These are phyloP conservation scores for Fusarium sp. DNA, from an alignment of 2,329 filamentous ascomycete species.

Conservation along the genomic window DNA sequence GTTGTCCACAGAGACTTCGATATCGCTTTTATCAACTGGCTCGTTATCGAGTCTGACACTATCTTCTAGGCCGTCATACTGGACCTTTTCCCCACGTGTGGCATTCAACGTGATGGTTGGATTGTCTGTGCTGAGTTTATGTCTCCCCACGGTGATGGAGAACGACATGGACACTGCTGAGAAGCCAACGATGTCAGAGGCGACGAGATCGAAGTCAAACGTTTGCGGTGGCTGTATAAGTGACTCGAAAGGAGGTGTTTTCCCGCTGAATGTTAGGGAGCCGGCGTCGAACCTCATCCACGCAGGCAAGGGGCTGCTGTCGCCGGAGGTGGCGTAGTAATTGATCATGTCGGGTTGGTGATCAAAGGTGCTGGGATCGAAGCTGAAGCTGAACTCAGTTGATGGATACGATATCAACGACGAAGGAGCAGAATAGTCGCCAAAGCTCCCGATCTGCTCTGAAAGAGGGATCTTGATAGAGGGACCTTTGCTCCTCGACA, in stretches of 20 bases:
- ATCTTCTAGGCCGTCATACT: constrained; percentile 59
- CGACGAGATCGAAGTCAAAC: constrained; percentile 76
- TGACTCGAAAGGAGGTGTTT: constrained; percentile 69
- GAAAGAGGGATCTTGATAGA: constrained; percentile 63
- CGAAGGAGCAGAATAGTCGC: constrained; percentile 66
- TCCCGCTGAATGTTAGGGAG: constrained; percentile 72
- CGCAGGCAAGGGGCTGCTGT: constrained; percentile 83
- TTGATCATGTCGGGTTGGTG: constrained; percentile 60
- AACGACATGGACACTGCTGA: constrained; percentile 71
- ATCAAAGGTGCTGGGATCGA: constrained; percentile 69
- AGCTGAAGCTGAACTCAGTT: constrained; percentile 60
- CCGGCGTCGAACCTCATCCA: constrained; percentile 79
- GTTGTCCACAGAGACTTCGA: constrained; percentile 61
- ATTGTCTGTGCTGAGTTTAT: constrained; percentile 71
- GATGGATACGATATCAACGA: constrained; percentile 65
- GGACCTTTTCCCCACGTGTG: constrained; percentile 59
- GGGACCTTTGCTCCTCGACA: constrained; percentile 66
- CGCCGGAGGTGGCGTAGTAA: constrained; percentile 78
- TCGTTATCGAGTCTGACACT: constrained; percentile 66
- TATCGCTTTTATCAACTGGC: constrained; percentile 55
- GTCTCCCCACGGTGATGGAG: constrained; percentile 73
- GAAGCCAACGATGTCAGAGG: constrained; percentile 82
- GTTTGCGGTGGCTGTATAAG: constrained; percentile 72
- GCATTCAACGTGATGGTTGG: constrained; percentile 65
- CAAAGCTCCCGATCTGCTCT: constrained; percentile 64